Evolutionary conservation across 2,329 filamentous ascomycete genomes (phyloP), one percentile per base, ranked within the genome.

Genomic region (Exophiala aquamarina): DNA sequence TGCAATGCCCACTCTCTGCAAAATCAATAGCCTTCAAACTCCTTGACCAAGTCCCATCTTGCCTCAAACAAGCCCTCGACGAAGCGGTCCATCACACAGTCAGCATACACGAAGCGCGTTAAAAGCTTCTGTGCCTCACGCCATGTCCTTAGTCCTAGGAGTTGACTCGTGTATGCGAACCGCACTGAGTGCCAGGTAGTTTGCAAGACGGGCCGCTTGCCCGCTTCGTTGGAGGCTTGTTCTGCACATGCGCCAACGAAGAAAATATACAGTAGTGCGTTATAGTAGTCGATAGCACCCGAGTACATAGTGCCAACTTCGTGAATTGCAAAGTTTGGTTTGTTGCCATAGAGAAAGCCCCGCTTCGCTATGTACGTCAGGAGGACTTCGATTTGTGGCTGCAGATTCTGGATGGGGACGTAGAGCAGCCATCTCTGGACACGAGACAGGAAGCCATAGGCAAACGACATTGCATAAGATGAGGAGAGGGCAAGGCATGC

Each of bases 241-340:
- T 50, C 47, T 4, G 47, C 47, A 32, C 47, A 50, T 14, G 47
- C 47, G 10, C 47, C 47, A 31, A 50, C 41, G 37, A 50, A 50
- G 47, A 50, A 50, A 4, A 50, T 29, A n/a, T 33, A 50, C 7
- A 50, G 41, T 10, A 50, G 35, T 2, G 35, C 6, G 40, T 50
- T 42, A 14, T 50, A 42, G 41, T 50, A 42, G n/a, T 26, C 32
- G n/a, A 49, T 32, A 18, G 28, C 39, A 13, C 26, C 3, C 11
- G 45, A 34, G n/a, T n/a, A n/a, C n/a, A n/a, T n/a, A n/a, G n/a
- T n/a, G n/a, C n/a, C n/a, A n/a, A n/a, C n/a, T n/a, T n/a, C n/a
- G n/a, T n/a, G n/a, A n/a, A n/a, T n/a, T n/a, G n/a, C n/a, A n/a
- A n/a, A n/a, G 17, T 34, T 32, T n/a, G 33, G 7, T 8, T 5